Base-by-base conservation (phyloP, 179 eudicot species). In the Dionaea muscipula region DNA sequence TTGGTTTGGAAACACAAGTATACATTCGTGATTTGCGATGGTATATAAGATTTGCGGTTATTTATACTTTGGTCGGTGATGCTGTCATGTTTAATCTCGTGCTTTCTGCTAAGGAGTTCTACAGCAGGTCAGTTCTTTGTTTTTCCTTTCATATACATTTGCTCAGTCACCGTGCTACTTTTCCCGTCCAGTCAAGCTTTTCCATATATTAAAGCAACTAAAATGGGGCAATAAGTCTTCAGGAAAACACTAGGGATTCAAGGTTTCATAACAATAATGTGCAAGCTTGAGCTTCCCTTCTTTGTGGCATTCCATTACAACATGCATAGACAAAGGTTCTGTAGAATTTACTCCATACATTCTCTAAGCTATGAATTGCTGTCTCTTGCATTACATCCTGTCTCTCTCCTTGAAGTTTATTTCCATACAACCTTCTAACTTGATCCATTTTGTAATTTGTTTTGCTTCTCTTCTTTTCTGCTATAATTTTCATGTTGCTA, bases 21-120 rank as follows among this genome's bases (percentile, higher is more conserved):
- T 87, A 87, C 49, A 75, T 87, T 20, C 71, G 68, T 71, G 90
- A 82, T 44, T 78, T 82, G 45, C 75, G 94, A 51, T 84, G 94
- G 94, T 78, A 72, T 72, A 72, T 84, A 63, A 74, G 86, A 55
- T 87, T 87, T 71, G 90, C 80, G 44, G 67, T 84, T 27, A 57
- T 75, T 21, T 87, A 84, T 73, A 78, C 83, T 26, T 50, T 87
- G 75, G 79, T 85, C 22, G 96, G 83, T 55, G 78, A 87, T 72
- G 74, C 76, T 61, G 96, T 82, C 26, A 64, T 78, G 71, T 55
- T 80, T 33, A 76, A 73, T 69, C 78, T 84, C 45, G 74, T 87
- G 55, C 64, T 84, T 54, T 72, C 86, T 7, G 66, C 76, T 54
- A 77, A 62, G 73, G 85, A 79, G 35, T 77, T 74, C 61, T 83